Percentiles rank a stretch among this genome's conserved stretches.
phyloP scores from a whole-genome alignment of 768 basidiomycete genomes.

The Amanita thiersii region DNA sequence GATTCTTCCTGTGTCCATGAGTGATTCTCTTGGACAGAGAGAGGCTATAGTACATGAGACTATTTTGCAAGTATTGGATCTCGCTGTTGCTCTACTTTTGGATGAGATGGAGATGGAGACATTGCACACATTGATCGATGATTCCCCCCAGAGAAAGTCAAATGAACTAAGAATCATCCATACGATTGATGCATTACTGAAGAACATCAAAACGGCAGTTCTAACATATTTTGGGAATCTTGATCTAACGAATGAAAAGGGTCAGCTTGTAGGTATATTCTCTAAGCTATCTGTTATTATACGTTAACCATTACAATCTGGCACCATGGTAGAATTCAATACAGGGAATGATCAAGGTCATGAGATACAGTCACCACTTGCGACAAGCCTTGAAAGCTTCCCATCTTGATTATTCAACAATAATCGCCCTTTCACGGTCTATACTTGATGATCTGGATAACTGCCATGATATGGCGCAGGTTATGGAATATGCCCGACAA shows the following conservation, averaged over 20 bases:
- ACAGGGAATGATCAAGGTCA: constrained; percentile 13
- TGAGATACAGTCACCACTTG: constrained; percentile 34
- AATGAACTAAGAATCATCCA: background rate
- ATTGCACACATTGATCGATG: background rate
- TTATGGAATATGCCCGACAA: constrained; percentile 23
- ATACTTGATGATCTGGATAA: constrained; percentile 34
- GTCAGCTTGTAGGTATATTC: background rate
- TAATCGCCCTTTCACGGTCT: constrained; percentile 51
- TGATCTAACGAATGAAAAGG: background rate
- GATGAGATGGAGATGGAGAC: constrained; percentile 19
- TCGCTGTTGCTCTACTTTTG: constrained; percentile 32
- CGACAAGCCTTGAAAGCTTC: constrained; percentile 27
- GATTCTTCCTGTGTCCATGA: constrained; percentile 25
- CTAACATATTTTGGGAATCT: background rate
- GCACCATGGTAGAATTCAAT: background rate
- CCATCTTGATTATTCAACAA: constrained; percentile 57
- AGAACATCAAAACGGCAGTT: background rate
- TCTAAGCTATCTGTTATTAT: background rate
- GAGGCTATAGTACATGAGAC: constrained; percentile 20
- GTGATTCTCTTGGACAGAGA: constrained; percentile 15
- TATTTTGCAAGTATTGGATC: constrained; percentile 33
- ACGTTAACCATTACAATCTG: background rate
- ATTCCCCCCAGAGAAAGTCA: background rate
- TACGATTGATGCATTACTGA: background rate
- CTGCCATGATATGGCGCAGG: constrained; percentile 22